Evolutionary conservation across 352 stramenopile genomes (phyloP).

Genomic region (Hyaloperonospora brassicae): DNA sequence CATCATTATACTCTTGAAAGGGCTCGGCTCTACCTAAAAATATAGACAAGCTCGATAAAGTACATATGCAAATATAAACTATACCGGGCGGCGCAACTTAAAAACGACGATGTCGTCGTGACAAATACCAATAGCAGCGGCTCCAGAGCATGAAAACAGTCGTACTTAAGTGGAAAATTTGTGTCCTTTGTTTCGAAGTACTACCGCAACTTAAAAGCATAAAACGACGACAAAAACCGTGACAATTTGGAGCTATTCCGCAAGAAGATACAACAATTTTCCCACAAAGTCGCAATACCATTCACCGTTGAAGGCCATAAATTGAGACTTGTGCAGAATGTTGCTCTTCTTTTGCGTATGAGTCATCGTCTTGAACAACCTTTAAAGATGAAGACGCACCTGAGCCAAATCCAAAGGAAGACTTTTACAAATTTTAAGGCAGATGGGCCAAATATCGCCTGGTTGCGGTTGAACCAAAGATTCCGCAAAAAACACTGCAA

Average conservation of each 20-base stretch:
- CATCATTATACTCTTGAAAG: too few species aligned
- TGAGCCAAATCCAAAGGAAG: slow-evolving; percentile 1
- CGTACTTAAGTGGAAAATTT: too few species aligned
- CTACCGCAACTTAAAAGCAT: too few species aligned
- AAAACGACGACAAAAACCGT: too few species aligned
- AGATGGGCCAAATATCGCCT: slow-evolving; percentile 3
- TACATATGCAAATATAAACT: too few species aligned
- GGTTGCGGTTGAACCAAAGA: slow-evolving; percentile 9
- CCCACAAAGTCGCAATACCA: slow-evolving; percentile 3
- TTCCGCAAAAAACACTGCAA: slow-evolving; percentile 1
- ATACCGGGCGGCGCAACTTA: too few species aligned
- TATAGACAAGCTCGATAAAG: too few species aligned
- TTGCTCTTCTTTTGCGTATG: neutral
- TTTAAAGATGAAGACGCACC: slow-evolving; percentile 4
- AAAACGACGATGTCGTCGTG: too few species aligned
- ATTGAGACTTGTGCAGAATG: neutral
- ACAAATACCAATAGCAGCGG: too few species aligned
- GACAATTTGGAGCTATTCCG: neutral
- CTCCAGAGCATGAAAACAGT: too few species aligned
- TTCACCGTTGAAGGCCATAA: neutral
- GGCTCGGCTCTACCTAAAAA: too few species aligned
- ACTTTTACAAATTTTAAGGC: neutral
- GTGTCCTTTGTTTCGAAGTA: too few species aligned
- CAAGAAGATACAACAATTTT: neutral
- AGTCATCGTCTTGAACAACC: slow-evolving; percentile 2